Base-by-base conservation (phyloP, 768 basidiomycete species). In the Tylopilus intermedius region DNA sequence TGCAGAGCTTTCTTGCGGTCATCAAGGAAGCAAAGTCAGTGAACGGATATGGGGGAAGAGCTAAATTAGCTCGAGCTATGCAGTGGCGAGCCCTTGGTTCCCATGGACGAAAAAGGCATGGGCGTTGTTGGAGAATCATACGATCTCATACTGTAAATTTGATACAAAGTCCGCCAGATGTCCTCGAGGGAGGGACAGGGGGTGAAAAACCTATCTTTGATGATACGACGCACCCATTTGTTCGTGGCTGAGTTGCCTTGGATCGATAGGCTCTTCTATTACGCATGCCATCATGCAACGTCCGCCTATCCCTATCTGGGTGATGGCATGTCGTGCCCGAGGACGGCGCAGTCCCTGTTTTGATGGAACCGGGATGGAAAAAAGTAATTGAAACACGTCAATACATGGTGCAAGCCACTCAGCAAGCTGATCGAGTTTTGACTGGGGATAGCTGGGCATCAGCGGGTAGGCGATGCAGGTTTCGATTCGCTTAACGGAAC, bases 11-110 rank as follows among this genome's bases (percentile, higher is more conserved):
- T 8, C 21, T 46, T 54, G 55, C 55, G 60, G 51, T 55, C 60
- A 60, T 60, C 27, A 62, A 50, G 62, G 62, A 43, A 29, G 22
- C 5, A 35, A 6, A 14, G 50, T 48, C 47, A 47, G 47, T 26
- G n/a, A 42, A 18, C 6, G 40, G 42, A 18, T 41, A 33, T n/a
- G 33, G 3, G 47, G 39, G 10, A 6, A 27, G 15, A 15, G 44
- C 32, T 8, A 10, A 55, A 33, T 56, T 56, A 40, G 50, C 13
- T n/a, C 11, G 32, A 15, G 49, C 51, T 38, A 38, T 53, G 43
- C 54, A 35, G 21, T 6, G 33, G 14, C n/a, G 40, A 35, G 37
- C n/a, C 15, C 0, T 37, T 7, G 15, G 22, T 54, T 49, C 54
- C 43, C 51, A 49, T 48, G 44, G 15, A 11, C 26, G 45, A 47